phyloP scores from a whole-genome alignment of 352 stramenopile genomes.

The Phytophthora gonapodyides region DNA sequence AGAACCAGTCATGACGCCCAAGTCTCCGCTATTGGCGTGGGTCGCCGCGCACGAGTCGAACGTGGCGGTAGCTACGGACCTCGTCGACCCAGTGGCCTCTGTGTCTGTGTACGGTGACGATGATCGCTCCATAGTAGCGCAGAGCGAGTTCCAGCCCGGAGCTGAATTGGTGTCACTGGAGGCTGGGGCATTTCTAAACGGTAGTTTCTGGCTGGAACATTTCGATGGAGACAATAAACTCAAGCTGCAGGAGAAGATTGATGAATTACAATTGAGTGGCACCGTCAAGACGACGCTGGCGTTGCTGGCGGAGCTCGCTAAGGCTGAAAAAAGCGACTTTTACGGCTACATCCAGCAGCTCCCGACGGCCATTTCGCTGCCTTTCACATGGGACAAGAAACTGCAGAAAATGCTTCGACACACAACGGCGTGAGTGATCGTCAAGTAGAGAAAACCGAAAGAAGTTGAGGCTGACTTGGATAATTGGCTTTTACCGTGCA shows the following conservation, averaged over 20 bases:
- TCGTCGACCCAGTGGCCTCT: slow-evolving; percentile 49
- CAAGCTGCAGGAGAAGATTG: slow-evolving; percentile 36
- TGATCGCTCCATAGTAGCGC: slow-evolving; percentile 60
- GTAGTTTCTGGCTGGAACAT: slow-evolving; percentile 46
- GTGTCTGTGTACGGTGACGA: slow-evolving; percentile 31
- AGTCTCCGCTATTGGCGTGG: slow-evolving; percentile 43
- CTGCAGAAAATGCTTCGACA: slow-evolving; percentile 43
- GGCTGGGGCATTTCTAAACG: slow-evolving; percentile 50
- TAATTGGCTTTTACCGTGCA: slow-evolving; percentile 12
- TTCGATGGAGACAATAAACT: slow-evolving; percentile 15
- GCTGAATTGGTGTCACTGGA: slow-evolving; percentile 50
- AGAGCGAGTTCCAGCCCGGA: slow-evolving; percentile 29
- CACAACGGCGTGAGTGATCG: slow-evolving; percentile 47
- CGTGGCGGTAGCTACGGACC: slow-evolving; percentile 37
- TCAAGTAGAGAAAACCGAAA: neutral
- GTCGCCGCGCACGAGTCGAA: slow-evolving; percentile 35
- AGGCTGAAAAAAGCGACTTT: slow-evolving; percentile 46
- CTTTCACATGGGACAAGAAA: slow-evolving; percentile 46
- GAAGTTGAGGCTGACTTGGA: too few species aligned
- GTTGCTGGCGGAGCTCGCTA: slow-evolving; percentile 50
- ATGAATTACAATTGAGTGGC: slow-evolving; percentile 43
- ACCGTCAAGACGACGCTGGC: slow-evolving; percentile 53
- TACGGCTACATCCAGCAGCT: slow-evolving; percentile 68
- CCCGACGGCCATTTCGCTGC: slow-evolving; percentile 48
- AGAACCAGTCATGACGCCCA: slow-evolving; percentile 25